These are phyloP conservation scores for Rhizopus delemar DNA, from an alignment of 371 early-diverging fungal genomes.

Conservation along the genomic window DNA sequence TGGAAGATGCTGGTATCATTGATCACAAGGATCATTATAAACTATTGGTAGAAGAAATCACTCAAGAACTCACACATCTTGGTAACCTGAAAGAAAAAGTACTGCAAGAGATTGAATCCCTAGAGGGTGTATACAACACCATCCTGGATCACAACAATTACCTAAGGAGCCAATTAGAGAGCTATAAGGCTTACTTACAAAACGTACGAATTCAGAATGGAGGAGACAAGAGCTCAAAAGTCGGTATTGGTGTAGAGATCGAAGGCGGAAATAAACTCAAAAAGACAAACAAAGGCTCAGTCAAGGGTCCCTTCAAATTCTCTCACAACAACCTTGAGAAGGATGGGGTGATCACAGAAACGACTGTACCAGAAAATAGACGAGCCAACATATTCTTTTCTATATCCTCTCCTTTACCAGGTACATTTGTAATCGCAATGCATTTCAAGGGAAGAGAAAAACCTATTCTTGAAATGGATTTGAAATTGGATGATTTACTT, in stretches of 20 bases:
- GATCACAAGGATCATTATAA: conserved; percentile 74
- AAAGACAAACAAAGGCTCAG: conserved; percentile 28
- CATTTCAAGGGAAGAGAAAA: conserved; percentile 90
- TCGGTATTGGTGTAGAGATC: conserved; percentile 49
- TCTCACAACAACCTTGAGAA: conserved; percentile 83
- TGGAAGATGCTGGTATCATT: conserved; percentile 79
- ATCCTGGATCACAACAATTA: conserved; percentile 95
- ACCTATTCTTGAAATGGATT: conserved; percentile 93
- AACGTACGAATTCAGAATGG: conserved; percentile 88
- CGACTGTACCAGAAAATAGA: conserved; percentile 89
- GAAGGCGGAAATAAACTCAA: conserved; percentile 44
- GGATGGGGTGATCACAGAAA: conserved; percentile 92
- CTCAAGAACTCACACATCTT: conserved; percentile 85
- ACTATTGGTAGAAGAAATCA: conserved; percentile 86
- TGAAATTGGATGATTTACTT: conserved; percentile 90
- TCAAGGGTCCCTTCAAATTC: conserved; percentile 76
- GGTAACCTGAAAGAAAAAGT: conserved; percentile 89
- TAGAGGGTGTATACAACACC: conserved; percentile 86
- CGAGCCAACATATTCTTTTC: conserved; percentile 87
- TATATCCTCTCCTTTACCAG: conserved; percentile 85
- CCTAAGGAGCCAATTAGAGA: conserved; percentile 83
- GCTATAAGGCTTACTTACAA: conserved; percentile 92
- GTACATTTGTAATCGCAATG: conserved; percentile 87
- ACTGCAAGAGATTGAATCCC: conserved; percentile 71
- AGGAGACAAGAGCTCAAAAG: conserved; percentile 49